phyloP scores from a whole-genome alignment of 2,329 filamentous ascomycete genomes.

The Arthrobotrys entomopaga region DNA sequence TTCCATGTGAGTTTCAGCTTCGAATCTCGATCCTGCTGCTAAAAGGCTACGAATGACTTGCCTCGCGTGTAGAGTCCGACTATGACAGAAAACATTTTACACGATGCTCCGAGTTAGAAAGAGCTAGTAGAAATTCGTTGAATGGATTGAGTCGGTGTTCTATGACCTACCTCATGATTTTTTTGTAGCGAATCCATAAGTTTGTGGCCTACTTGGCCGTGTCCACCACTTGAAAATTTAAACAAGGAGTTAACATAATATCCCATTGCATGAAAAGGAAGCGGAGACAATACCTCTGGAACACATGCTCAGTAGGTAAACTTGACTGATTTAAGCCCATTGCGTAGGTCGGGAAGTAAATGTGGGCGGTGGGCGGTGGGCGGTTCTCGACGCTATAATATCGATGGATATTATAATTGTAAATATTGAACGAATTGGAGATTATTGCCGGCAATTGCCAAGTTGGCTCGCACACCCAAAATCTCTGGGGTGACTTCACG shows the following conservation, averaged over 20 bases:
- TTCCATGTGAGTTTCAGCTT: too few relatives aligned
- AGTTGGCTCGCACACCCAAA: too few relatives aligned
- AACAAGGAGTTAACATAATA: not conserved
- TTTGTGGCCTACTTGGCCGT: conserved; percentile 42
- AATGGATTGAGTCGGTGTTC: not conserved
- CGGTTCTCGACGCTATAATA: too few relatives aligned
- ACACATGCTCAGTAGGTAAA: conserved; percentile 31
- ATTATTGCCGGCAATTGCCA: too few relatives aligned
- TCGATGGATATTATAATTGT: too few relatives aligned
- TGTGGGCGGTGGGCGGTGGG: too few relatives aligned
- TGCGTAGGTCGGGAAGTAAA: too few relatives aligned
- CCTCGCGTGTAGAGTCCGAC: conserved; percentile 45
- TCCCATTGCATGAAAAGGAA: too few relatives aligned
- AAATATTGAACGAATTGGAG: too few relatives aligned
- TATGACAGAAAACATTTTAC: conserved; percentile 4
- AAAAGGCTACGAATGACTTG: conserved; percentile 1
- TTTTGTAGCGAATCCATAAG: conserved; percentile 47
- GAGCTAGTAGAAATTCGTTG: too few relatives aligned
- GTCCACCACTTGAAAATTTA: conserved; percentile 24
- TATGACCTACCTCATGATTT: conserved; percentile 37
- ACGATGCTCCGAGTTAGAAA: too few relatives aligned
- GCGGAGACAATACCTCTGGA: conserved; percentile 27
- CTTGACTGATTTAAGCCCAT: conserved; percentile 49
- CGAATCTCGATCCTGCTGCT: not conserved
- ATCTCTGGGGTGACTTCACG: too few relatives aligned